Evolutionary conservation across 106 monocot species (phyloP).

Genomic region (Acorus calamus): DNA sequence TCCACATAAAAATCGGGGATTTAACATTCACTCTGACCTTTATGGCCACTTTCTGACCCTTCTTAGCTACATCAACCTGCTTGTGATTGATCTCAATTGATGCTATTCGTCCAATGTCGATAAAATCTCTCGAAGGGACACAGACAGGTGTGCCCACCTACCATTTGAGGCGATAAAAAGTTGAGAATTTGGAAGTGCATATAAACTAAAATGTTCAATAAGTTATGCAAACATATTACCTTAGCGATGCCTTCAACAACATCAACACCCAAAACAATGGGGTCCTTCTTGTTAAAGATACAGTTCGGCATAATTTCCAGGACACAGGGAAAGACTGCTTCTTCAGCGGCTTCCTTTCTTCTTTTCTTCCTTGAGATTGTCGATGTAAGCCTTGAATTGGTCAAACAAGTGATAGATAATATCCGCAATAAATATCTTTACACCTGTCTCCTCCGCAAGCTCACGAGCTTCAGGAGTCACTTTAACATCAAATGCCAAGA

Average conservation of each 20-base stretch:
- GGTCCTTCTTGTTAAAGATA: conserved; percentile 94
- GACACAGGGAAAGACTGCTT: conserved; percentile 90
- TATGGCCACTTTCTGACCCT: conserved; percentile 88
- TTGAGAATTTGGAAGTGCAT: neutral
- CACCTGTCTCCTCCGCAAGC: conserved; percentile 68
- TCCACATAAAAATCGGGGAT: neutral
- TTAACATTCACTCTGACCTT: conserved; percentile 36
- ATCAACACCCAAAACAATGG: conserved; percentile 94
- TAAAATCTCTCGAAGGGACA: conserved; percentile 66
- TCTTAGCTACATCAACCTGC: conserved; percentile 76
- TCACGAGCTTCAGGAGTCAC: conserved; percentile 80
- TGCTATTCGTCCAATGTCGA: conserved; percentile 75
- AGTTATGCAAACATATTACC: conserved; percentile 24
- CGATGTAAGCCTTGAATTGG: conserved; percentile 92
- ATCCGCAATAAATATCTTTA: conserved; percentile 91
- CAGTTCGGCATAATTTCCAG: conserved; percentile 93
- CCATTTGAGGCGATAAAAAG: conserved; percentile 1
- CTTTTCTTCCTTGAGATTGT: conserved; percentile 77
- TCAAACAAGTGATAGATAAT: conserved; percentile 98
- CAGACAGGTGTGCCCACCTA: conserved; percentile 92
- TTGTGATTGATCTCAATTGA: conserved; percentile 95
- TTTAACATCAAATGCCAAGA: conserved; percentile 97
- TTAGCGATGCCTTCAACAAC: conserved; percentile 75
- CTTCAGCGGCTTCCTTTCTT: conserved; percentile 89
- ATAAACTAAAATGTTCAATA: neutral